These are phyloP conservation scores for Harringtonia aguacate DNA, from an alignment of 2,329 filamentous ascomycete species.

Conservation along the genomic window DNA sequence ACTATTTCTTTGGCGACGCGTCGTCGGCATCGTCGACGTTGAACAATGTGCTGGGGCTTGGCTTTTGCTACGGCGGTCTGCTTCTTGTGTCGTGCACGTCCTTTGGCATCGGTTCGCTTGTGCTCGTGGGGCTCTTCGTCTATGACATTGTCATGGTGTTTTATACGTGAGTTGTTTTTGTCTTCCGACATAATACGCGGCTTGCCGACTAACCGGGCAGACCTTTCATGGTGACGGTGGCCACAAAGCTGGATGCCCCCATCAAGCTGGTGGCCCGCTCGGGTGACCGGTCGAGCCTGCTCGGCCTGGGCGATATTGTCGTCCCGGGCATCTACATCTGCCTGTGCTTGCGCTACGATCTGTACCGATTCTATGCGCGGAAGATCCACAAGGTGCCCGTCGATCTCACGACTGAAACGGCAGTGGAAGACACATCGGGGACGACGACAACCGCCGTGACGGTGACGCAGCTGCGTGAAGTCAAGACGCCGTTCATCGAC, in stretches of 20 bases:
- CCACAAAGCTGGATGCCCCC: constrained; percentile 79
- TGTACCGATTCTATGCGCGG: constrained; percentile 70
- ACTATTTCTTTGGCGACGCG: constrained; percentile 48
- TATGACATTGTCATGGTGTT: constrained; percentile 95
- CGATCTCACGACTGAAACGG: constrained; percentile 19
- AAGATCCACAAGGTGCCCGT: constrained; percentile 43
- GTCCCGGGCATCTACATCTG: constrained; percentile 86
- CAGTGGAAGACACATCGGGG: constrained; percentile 18
- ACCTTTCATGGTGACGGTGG: constrained; percentile 78
- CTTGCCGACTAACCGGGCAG: too few species aligned
- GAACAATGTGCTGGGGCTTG: constrained; percentile 79
- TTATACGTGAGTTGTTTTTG: constrained; percentile 61
- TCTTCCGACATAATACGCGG: too few species aligned
- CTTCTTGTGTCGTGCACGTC: constrained; percentile 82
- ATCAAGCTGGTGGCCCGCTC: constrained; percentile 76
- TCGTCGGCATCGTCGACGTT: constrained; percentile 35
- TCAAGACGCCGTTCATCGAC: constrained; percentile 43
- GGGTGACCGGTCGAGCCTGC: constrained; percentile 63
- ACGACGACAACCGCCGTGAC: constrained; percentile 19
- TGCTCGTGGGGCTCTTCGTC: constrained; percentile 73
- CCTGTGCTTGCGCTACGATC: constrained; percentile 80
- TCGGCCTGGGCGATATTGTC: constrained; percentile 90
- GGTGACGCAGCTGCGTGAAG: constrained; percentile 28
- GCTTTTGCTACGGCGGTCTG: constrained; percentile 74
- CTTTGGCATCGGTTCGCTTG: constrained; percentile 68